Base-by-base conservation (phyloP, 495 filamentous ascomycete genomes). In the Neurospora sp. region DNA sequence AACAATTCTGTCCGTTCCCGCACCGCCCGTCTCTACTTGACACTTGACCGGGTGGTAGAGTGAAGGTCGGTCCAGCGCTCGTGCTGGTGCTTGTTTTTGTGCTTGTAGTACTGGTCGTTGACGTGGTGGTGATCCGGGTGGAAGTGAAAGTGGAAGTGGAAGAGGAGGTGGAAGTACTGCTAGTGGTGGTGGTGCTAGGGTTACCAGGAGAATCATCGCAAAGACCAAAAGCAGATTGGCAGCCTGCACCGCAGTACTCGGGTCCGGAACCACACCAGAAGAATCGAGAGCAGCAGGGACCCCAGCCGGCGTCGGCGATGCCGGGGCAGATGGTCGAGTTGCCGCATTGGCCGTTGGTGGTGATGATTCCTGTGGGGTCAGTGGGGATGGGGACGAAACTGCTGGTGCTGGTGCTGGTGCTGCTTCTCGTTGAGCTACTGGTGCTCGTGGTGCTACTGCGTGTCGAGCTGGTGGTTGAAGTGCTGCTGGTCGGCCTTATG, bases 231-330 rank as follows among this genome's bases (percentile, higher is more conserved):
- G 76, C 73, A 22, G 76, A 70, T 76, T 87, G 84, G 70, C 88
- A 89, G 0, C 86, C 86, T 18, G 78, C 78, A 31, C 84, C 85
- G 75, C 88, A 90, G 72, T 84, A 88, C 35, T 80, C 81, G 8
- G 75, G 71, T 9, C 82, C 81, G 27, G 82, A 79, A 31, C 87
- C 88, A 74, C 87, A 88, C 77, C 81, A 88, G 45, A 85, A 84
- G 79, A 83, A 81, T 45, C 83, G 79, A 45, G 79, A 81, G 75
- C 82, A 87, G 78, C 84, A 86, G 31, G 48, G 73, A 9, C 80
- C 80, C 72, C 69, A 81, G 48, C 74, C 71, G 45, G 76, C 45
- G 65, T 45, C 76, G 70, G 75, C 75, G 40, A 81, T 75, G 5
- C 71, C 73, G 27, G 73, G 65, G 77, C 80, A 82, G 12, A 78